Evolutionary conservation across 106 monocot genomes (phyloP).

Genomic region (Allium fistulosum): DNA sequence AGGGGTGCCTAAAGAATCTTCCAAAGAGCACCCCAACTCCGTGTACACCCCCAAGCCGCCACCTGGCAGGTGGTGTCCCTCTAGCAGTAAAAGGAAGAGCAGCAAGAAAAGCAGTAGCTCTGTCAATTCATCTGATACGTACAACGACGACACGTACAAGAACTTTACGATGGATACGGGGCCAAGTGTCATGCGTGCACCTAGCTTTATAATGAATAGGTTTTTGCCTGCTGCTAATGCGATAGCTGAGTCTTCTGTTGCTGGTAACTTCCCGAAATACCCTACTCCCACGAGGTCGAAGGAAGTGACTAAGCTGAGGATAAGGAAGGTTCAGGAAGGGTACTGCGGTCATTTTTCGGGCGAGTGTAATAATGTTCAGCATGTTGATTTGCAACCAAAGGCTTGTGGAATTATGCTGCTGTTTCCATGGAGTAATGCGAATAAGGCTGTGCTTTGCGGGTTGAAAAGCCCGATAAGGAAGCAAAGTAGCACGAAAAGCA

Average conservation of each 20-base stretch:
- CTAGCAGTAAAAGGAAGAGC: not conserved
- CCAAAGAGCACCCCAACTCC: not conserved
- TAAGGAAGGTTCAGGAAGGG: not conserved
- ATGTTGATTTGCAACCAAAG: slow-evolving; percentile 2
- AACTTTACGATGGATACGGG: slow-evolving; percentile 18
- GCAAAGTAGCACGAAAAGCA: slow-evolving; percentile 6
- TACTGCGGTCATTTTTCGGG: not conserved
- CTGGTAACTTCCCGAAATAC: slow-evolving; percentile 4
- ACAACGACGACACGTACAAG: slow-evolving; percentile 16
- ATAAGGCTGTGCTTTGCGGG: slow-evolving; percentile 33
- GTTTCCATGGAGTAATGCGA: slow-evolving; percentile 33
- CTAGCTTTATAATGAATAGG: slow-evolving; percentile 72
- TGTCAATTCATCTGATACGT: not conserved
- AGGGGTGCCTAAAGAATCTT: slow-evolving; percentile 36
- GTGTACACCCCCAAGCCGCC: slow-evolving; percentile 38
- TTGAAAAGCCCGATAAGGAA: slow-evolving; percentile 15
- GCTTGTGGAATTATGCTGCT: slow-evolving; percentile 42
- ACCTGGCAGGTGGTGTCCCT: slow-evolving; percentile 15
- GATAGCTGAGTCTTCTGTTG: slow-evolving; percentile 27
- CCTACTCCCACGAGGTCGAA: slow-evolving; percentile 1
- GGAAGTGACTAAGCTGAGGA: slow-evolving; percentile 7
- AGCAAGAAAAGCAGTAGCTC: slow-evolving; percentile 6
- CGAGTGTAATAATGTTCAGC: not conserved
- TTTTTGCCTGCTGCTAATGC: slow-evolving; percentile 69
- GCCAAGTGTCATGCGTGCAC: slow-evolving; percentile 11